Conservation (phyloP, 192 early-diverging fungal species). For the Coemansia sp. region DNA sequence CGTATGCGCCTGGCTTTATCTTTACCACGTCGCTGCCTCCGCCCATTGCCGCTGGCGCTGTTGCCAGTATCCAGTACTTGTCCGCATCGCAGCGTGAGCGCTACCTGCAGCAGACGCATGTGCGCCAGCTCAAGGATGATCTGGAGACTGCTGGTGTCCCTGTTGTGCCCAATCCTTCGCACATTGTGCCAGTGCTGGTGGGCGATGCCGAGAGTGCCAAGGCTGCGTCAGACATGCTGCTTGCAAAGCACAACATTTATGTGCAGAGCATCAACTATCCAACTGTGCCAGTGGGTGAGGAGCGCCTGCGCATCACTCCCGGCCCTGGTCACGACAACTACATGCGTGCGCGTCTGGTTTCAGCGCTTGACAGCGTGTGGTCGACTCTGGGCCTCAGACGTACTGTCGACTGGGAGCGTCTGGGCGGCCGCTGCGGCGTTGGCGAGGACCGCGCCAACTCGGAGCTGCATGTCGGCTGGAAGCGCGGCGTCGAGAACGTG, state of each 20-base stretch:
- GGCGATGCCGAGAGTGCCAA: conserved; percentile 96
- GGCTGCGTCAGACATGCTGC: conserved; percentile 87
- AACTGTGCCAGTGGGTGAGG: conserved; percentile 91
- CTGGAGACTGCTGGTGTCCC: conserved; percentile 85
- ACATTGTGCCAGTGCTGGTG: conserved; percentile 98
- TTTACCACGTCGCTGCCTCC: conserved; percentile 99
- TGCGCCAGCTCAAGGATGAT: conserved; percentile 80
- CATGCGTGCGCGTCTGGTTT: conserved; percentile 83
- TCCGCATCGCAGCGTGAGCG: conserved; percentile 84
- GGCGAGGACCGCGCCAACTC: conserved; percentile 58
- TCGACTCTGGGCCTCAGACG: conserved; percentile 79
- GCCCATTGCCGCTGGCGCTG: conserved; percentile 83
- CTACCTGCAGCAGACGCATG: conserved; percentile 89
- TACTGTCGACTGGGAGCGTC: conserved; percentile 79
- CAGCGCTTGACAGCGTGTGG: conserved; percentile 85
- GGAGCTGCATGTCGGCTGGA: conserved; percentile 52
- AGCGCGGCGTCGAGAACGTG: conserved; percentile 49
- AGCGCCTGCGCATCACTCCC: conserved; percentile 96
- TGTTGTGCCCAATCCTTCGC: conserved; percentile 97
- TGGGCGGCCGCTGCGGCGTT: conserved; percentile 87
- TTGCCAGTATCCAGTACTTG: conserved; percentile 91
- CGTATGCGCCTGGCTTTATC: conserved; percentile 98
- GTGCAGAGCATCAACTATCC: conserved; percentile 99
- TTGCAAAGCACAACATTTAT: conserved; percentile 89
- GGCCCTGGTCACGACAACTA: conserved; percentile 86